A percentile compares a stretch with the other conserved stretches of the same genome.
These are phyloP conservation scores for Domatiomyces catenatus DNA, from an alignment of 2,329 filamentous ascomycete species.

Conservation along the genomic window DNA sequence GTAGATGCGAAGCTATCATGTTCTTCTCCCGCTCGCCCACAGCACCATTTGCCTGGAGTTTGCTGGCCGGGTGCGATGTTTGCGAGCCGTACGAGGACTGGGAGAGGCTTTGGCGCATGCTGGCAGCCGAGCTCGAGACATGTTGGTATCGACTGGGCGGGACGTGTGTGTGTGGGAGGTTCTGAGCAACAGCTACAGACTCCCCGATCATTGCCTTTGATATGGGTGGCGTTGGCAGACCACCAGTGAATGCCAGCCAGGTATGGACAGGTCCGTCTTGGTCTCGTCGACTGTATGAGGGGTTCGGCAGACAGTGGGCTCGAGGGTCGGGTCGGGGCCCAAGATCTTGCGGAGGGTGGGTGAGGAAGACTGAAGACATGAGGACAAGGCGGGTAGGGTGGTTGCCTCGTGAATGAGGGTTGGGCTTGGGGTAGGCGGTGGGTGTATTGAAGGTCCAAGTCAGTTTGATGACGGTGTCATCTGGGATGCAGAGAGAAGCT, in stretches of 20 bases:
- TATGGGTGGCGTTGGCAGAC: conserved; percentile 16
- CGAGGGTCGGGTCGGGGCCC: conserved; percentile 21
- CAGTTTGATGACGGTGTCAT: conserved; percentile 1
- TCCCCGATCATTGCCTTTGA: conserved; percentile 10
- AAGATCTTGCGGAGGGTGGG: neutral
- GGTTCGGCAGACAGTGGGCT: conserved; percentile 22
- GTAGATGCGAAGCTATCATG: conserved; percentile 39
- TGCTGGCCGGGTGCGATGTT: conserved; percentile 1
- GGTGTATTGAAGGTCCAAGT: neutral
- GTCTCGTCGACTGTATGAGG: neutral
- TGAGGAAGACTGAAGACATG: conserved; percentile 7
- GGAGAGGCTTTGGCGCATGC: neutral
- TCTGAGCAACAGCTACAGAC: conserved; percentile 7
- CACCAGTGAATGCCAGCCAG: conserved; percentile 7
- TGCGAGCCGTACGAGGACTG: conserved; percentile 1
- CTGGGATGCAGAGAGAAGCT: neutral
- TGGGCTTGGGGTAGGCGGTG: too few relatives aligned
- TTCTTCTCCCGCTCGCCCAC: conserved; percentile 11
- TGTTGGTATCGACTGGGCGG: conserved; percentile 3
- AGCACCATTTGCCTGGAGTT: conserved; percentile 3
- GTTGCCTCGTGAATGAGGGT: too few relatives aligned
- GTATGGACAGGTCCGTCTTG: neutral
- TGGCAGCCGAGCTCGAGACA: neutral
- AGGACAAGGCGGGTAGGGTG: neutral
- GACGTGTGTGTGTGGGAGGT: conserved; percentile 7